These are phyloP conservation scores for Lipomyces lipofer DNA, from an alignment of 805 yeast species.

Conservation along the genomic window DNA sequence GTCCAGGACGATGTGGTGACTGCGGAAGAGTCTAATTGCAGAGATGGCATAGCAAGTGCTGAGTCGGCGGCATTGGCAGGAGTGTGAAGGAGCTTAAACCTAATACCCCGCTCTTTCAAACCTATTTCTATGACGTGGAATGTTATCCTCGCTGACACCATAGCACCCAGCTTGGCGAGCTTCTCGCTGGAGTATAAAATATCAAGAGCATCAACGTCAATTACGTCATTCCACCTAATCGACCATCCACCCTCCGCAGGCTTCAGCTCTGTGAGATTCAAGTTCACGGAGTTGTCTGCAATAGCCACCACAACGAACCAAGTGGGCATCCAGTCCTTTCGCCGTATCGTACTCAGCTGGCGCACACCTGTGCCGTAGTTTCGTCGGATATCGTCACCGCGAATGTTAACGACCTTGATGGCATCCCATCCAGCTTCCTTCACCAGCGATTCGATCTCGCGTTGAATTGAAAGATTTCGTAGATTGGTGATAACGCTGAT, in stretches of 20 bases:
- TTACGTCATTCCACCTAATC: slow-evolving; percentile 21
- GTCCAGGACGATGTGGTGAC: slow-evolving; percentile 26
- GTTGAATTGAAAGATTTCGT: slow-evolving; percentile 24
- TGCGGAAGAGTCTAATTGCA: slow-evolving; percentile 20
- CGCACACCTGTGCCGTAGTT: slow-evolving; percentile 20
- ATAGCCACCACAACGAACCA: slow-evolving; percentile 30
- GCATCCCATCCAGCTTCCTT: slow-evolving; percentile 27
- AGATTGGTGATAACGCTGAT: slow-evolving; percentile 20
- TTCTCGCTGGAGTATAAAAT: slow-evolving; percentile 19
- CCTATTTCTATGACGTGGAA: slow-evolving; percentile 17
- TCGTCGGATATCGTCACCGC: slow-evolving; percentile 30
- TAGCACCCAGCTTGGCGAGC: slow-evolving; percentile 11
- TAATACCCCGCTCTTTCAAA: slow-evolving; percentile 18
- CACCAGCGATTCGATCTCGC: slow-evolving; percentile 25
- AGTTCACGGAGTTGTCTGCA: slow-evolving; percentile 11
- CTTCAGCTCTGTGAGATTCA: slow-evolving; percentile 25
- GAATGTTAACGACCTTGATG: slow-evolving; percentile 20
- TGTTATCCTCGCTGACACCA: slow-evolving; percentile 25
- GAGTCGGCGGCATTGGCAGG: not conserved
- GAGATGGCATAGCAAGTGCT: slow-evolving; percentile 12
- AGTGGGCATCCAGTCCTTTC: slow-evolving; percentile 24
- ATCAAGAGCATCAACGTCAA: slow-evolving; percentile 15
- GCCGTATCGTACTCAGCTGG: slow-evolving; percentile 21
- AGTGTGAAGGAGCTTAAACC: slow-evolving; percentile 10
- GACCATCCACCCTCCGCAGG: slow-evolving; percentile 31